phyloP scores from a whole-genome alignment of 2,329 filamentous ascomycete genomes.

The Phyllosticta paracitricarpa region DNA sequence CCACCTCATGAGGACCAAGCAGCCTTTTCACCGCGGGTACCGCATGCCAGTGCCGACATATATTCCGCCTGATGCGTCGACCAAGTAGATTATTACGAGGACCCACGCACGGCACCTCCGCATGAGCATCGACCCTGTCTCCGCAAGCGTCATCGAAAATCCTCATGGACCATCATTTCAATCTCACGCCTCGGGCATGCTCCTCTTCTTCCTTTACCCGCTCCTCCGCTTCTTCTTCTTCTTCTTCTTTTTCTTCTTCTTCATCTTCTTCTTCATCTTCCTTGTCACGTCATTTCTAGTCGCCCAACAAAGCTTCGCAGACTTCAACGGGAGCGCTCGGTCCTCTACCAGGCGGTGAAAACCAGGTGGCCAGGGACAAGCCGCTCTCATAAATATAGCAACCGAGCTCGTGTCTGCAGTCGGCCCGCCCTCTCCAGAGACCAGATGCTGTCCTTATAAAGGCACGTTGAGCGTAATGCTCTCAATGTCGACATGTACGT shows the following conservation, averaged over 20 bases:
- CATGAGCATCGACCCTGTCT: background rate
- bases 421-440: background rate
- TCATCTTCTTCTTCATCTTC: background rate
- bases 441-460: background rate
- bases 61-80: background rate
- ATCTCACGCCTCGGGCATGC: background rate
- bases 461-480: background rate
- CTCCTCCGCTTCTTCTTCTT: no score
- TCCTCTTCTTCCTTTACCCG: no score
- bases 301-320: background rate
- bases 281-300: background rate
- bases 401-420: background rate
- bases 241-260: no score
- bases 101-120: background rate
- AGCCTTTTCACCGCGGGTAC: background rate
- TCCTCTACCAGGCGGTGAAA: background rate
- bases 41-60: background rate
- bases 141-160: background rate
- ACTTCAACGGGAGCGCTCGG: background rate
- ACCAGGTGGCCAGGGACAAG: background rate
- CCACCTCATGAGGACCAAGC: background rate
- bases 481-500: background rate
- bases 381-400: background rate
- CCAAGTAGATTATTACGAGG: background rate
- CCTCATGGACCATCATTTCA: background rate